Percentiles rank a stretch among this genome's conserved stretches.
These are phyloP conservation scores for Nicotiana attenuata DNA, from an alignment of 257 asterid genomes.

Conservation along the genomic window DNA sequence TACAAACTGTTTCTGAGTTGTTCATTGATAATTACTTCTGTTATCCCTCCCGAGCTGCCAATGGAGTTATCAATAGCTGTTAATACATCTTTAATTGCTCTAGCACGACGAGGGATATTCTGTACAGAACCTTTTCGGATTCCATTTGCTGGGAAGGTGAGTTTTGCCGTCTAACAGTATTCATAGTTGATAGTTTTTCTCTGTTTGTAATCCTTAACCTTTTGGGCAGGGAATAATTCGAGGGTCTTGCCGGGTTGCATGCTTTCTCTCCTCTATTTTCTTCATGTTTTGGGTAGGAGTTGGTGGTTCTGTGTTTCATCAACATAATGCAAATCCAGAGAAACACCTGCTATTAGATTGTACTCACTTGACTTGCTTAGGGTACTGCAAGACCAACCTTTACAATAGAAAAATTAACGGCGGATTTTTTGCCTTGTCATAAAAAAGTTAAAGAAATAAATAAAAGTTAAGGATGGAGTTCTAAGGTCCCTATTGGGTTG, in stretches of 20 bases:
- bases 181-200: not conserved
- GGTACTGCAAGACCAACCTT: not conserved
- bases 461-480: not conserved
- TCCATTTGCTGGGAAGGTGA: conserved; percentile 98
- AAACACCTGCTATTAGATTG: not conserved
- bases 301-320: not conserved
- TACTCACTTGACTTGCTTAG: not conserved
- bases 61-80: conserved; percentile 99
- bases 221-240: not conserved
- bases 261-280: not conserved
- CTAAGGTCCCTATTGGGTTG: not conserved
- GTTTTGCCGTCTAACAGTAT: not conserved
- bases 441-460: not conserved
- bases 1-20: conserved; percentile 95
- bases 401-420: not conserved
- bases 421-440: not conserved
- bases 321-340: not conserved
- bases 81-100: conserved; percentile 94
- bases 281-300: not conserved
- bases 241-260: not conserved
- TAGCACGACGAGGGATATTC: conserved; percentile 89
- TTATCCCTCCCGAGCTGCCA: conserved; percentile 98
- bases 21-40: conserved; percentile 92
- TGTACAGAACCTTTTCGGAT: conserved; percentile 98
- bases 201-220: not conserved